Conservation (phyloP, 139 green algal genomes). For the Edaphochlamys debaryana region DNA sequence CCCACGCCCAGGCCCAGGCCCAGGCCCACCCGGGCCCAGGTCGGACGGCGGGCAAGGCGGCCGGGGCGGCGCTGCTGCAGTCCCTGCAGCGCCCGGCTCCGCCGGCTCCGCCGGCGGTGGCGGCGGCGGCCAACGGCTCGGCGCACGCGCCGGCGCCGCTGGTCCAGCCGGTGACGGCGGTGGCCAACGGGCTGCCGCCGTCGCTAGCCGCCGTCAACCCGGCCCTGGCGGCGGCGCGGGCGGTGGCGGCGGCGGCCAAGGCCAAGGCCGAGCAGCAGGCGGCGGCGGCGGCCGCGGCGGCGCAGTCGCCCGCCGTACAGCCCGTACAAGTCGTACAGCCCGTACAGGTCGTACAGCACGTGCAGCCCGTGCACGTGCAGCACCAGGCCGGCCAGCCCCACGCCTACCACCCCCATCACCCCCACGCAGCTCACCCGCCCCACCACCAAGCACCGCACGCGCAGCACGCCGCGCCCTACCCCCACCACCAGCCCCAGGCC, state of each 20-base stretch:
- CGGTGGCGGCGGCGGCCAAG: slow-evolving; percentile 7
- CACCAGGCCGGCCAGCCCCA: slow-evolving; percentile 1
- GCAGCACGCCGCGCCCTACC: not conserved
- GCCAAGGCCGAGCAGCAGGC: too few species aligned
- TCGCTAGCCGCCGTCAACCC: slow-evolving; percentile 2
- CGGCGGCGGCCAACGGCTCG: not conserved
- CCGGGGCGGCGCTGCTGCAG: slow-evolving; percentile 5
- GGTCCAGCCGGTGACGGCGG: not conserved
- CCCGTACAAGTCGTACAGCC: not conserved
- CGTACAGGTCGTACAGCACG: too few species aligned
- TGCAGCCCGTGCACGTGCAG: slow-evolving; percentile 1
- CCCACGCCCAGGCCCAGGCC: too few species aligned
- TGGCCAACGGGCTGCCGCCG: not conserved
- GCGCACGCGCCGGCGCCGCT: not conserved
- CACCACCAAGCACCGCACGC: not conserved
- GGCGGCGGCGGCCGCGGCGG: too few species aligned
- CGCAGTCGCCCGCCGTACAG: too few species aligned
- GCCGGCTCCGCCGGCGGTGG: too few species aligned
- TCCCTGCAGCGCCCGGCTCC: slow-evolving; percentile 7
- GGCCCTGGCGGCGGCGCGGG: slow-evolving; percentile 1
- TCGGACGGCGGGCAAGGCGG: not conserved
- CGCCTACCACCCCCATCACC: not conserved
- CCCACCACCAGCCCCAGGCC: not conserved
- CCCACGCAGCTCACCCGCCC: not conserved
- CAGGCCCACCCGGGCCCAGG: too few species aligned